Conservation (phyloP, 2,329 filamentous ascomycete genomes). For the Nemania sp. region DNA sequence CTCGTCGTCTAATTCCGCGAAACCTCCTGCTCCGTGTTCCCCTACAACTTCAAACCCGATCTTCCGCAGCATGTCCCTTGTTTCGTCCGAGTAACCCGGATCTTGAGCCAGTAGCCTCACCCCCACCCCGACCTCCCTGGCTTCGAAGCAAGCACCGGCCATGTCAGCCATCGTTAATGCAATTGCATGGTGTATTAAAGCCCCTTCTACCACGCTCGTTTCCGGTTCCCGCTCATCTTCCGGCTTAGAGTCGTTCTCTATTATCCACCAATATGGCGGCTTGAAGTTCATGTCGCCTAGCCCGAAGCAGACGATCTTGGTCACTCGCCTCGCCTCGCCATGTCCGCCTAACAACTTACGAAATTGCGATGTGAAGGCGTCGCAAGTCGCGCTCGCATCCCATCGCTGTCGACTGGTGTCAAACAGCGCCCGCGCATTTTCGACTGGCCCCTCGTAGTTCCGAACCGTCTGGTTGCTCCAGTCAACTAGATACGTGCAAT, state of each 20-base stretch:
- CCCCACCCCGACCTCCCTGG: neutral
- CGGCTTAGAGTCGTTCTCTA: constrained; percentile 19
- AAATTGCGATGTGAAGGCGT: constrained; percentile 30
- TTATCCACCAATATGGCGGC: constrained; percentile 29
- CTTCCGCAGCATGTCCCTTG: constrained; percentile 29
- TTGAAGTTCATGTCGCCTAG: constrained; percentile 34
- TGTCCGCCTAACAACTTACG: constrained; percentile 20
- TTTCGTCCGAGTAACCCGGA: constrained; percentile 29
- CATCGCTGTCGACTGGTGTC: constrained; percentile 25
- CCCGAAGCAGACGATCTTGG: constrained; percentile 37
- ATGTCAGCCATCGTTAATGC: constrained; percentile 34
- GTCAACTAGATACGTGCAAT: constrained; percentile 37
- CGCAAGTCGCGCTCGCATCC: constrained; percentile 31
- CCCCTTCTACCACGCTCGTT: constrained; percentile 17
- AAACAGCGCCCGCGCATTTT: constrained; percentile 26
- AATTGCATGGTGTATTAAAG: constrained; percentile 33
- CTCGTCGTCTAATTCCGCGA: constrained; percentile 44
- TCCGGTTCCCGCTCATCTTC: constrained; percentile 24
- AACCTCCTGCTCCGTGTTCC: constrained; percentile 39
- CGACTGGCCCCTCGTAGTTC: constrained; percentile 26
- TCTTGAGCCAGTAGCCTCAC: constrained; percentile 36
- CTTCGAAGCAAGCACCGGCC: constrained; percentile 10
- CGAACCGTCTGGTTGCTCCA: constrained; percentile 32
- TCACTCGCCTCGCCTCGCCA: constrained; percentile 27
- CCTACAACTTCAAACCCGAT: constrained; percentile 36